These are phyloP conservation scores for Dothidotthia symphoricarpi DNA, from an alignment of 2,329 filamentous ascomycete species.

Conservation along the genomic window DNA sequence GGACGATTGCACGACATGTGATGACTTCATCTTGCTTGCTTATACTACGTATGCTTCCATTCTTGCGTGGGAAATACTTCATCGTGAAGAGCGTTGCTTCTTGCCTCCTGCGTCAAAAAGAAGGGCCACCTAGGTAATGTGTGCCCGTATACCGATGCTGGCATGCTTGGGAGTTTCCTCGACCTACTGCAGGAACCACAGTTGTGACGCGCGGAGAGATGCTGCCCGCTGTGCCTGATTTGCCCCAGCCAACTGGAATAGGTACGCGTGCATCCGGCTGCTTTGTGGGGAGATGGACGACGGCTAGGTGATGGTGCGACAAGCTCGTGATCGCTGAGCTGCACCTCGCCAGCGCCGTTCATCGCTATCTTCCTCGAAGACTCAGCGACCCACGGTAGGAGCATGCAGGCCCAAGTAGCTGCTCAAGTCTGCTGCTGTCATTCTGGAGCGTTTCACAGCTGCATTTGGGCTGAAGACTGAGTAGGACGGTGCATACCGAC, in stretches of 20 bases:
- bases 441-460: conserved; percentile 27
- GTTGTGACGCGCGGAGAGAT: conserved; percentile 24
- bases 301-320: conserved; percentile 37
- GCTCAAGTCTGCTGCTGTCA: conserved; percentile 12
- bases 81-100: conserved; percentile 15
- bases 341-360: conserved; percentile 22
- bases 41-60: too few species aligned
- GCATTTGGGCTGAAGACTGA: conserved; percentile 5
- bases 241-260: conserved; percentile 25
- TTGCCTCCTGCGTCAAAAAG: conserved; percentile 9
- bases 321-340: conserved; percentile 22
- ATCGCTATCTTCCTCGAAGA: conserved; percentile 17
- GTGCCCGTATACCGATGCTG: conserved; percentile 1
- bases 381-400: conserved; percentile 20
- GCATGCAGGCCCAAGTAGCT: conserved; percentile 17
- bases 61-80: conserved; percentile 3
- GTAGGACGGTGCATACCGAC: conserved; percentile 9
- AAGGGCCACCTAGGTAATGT: conserved; percentile 1
- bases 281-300: conserved; percentile 27
- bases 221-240: conserved; percentile 32
- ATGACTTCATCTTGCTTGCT: conserved; percentile 17
- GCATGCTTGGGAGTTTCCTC: background rate
- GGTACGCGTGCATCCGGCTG: conserved; percentile 15
- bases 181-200: conserved; percentile 33
- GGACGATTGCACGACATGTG: conserved; percentile 6